phyloP scores from a whole-genome alignment of 2,329 filamentous ascomycete species.

The Paecilomyces dactylethromorphus region DNA sequence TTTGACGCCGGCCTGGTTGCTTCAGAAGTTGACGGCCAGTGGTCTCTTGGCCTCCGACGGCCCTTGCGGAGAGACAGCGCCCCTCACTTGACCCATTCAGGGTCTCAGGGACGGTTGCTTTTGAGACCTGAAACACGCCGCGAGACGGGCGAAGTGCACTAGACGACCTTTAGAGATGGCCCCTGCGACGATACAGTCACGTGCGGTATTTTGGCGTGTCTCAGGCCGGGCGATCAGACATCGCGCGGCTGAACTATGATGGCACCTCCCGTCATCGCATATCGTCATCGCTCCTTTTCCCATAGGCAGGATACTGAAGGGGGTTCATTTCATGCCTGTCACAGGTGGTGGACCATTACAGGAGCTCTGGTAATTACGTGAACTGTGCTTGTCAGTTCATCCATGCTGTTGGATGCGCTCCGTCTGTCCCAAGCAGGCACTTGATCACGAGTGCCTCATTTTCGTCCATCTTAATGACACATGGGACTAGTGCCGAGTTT shows the following conservation, averaged over 20 bases:
- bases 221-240: neutral
- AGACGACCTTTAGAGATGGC: neutral
- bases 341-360: neutral
- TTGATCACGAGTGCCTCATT: neutral
- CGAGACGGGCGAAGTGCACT: neutral
- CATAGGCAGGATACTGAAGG: neutral
- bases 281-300: neutral
- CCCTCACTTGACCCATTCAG: neutral
- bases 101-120: neutral
- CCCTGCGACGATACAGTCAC: neutral
- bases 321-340: too few species aligned
- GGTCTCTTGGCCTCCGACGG: neutral
- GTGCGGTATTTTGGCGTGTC: neutral
- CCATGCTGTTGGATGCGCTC: neutral
- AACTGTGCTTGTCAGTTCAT: neutral
- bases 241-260: neutral
- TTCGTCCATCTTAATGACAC: neutral
- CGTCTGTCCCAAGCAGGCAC: neutral
- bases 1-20: neutral
- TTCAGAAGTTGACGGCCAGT: neutral
- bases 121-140: neutral
- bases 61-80: neutral
- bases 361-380: neutral
- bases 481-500: neutral
- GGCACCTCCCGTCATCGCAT: neutral